Conservation (phyloP, 2,329 filamentous ascomycete species). For the Thermoascus crustaceus region DNA sequence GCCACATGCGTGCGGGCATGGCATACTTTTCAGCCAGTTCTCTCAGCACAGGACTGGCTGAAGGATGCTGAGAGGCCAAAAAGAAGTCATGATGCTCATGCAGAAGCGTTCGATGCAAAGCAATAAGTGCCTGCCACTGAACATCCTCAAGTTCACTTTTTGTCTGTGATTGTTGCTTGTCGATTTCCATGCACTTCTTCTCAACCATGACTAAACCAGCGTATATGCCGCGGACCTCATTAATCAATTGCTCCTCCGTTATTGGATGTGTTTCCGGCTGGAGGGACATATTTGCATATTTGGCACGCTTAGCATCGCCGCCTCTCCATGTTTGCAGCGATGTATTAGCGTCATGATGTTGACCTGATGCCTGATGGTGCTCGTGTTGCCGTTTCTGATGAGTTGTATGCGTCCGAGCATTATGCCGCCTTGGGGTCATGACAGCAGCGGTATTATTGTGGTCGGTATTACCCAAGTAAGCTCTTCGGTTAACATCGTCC, state of each 20-base stretch:
- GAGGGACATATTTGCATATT: slow-evolving; percentile 32
- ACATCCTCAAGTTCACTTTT: slow-evolving; percentile 51
- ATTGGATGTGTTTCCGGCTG: slow-evolving; percentile 62
- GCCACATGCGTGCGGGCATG: slow-evolving; percentile 93
- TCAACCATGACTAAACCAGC: slow-evolving; percentile 79
- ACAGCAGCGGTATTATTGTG: too few relatives aligned
- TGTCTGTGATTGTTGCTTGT: slow-evolving; percentile 51
- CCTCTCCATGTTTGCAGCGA: too few relatives aligned
- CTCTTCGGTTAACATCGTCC: too few relatives aligned
- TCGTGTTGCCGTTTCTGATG: too few relatives aligned
- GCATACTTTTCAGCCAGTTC: slow-evolving; percentile 70
- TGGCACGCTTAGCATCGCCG: too few relatives aligned
- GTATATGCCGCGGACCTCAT: slow-evolving; percentile 60
- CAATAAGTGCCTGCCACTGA: slow-evolving; percentile 79
- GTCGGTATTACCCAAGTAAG: too few relatives aligned
- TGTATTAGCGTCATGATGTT: too few relatives aligned
- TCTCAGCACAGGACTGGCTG: slow-evolving; percentile 59
- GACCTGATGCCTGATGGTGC: too few relatives aligned
- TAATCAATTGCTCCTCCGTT: slow-evolving; percentile 67
- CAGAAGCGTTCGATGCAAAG: slow-evolving; percentile 69
- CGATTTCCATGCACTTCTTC: slow-evolving; percentile 76
- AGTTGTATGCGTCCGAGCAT: too few relatives aligned
- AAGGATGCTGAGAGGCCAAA: slow-evolving; percentile 76
- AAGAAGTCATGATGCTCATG: slow-evolving; percentile 85
- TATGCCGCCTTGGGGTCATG: too few relatives aligned